Evolutionary conservation across 768 basidiomycete genomes (phyloP), one percentile per base, ranked within the genome.

Genomic region (Stropharia rugosoannulata): DNA sequence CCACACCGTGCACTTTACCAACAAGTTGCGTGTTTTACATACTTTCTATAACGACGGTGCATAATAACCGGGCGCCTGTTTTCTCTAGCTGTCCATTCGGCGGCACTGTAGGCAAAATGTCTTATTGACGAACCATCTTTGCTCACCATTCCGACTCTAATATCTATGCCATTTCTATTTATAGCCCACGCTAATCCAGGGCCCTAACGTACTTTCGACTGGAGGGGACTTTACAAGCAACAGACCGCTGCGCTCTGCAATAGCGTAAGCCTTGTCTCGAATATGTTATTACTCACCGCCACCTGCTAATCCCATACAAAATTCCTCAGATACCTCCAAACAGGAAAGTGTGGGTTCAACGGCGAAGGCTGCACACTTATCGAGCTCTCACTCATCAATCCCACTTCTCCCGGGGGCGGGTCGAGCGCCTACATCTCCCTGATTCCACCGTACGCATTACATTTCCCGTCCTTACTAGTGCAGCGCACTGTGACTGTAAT

Each of bases 1-100:
- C 0, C 81, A 83, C 63, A 72, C 65, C 4, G 69, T 83, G 57
- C 66, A 59, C 29, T 81, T 81, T 55, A 64, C 71, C 46, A 82
- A 82, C 66, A 51, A 71, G 80, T 80, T 29, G 35, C 60, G 12
- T 12, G 3, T 19, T 13, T 27, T 25, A 5, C 3, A 22, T 22
- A 4, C 1, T 4, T 37, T 2, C 5, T 4, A 25, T 22, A 22
- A 22, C 22, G 0, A 25, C 18, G 16, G 27, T 8, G 19, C 22
- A 32, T 22, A 1, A 22, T 22, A 4, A 22, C 22, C 12, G 6
- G 13, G 3, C n/a, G n/a, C 18, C 32, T 45, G 7, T 44, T 5
- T 18, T 15, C 15, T 2, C 39, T 41, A 52, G 51, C 19, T 52
- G 51, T 52, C 41, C 41, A 1, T 52, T 52, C 44, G 51, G 22